Percentiles rank a stretch among this genome's conserved stretches.
phyloP scores from a whole-genome alignment of 2,329 filamentous ascomycete genomes.

The Curvularia lunata region DNA sequence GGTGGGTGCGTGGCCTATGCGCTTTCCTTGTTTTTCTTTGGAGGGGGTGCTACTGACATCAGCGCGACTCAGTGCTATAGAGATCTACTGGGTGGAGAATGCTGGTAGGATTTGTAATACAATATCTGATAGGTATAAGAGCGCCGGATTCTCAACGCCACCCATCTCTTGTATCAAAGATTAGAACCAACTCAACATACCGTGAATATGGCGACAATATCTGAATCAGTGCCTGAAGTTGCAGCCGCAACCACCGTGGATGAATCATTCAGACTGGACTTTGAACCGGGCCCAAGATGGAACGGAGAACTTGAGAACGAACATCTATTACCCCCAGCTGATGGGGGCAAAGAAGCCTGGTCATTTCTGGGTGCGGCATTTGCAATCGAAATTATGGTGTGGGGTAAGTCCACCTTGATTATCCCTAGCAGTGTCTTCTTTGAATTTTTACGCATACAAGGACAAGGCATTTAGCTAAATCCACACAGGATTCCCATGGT shows the following conservation, averaged over 20 bases:
- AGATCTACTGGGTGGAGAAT: background rate
- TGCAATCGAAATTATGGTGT: slow-evolving; percentile 59
- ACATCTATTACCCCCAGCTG: slow-evolving; percentile 52
- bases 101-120: background rate
- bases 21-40: too few species aligned
- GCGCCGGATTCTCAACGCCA: background rate
- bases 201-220: background rate
- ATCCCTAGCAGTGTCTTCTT: background rate
- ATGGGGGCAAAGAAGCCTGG: slow-evolving; percentile 60
- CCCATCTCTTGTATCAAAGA: background rate
- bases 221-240: slow-evolving; percentile 2
- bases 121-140: background rate
- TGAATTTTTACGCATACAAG: background rate
- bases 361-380: slow-evolving; percentile 58
- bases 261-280: slow-evolving; percentile 7
- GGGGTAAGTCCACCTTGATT: slow-evolving; percentile 40
- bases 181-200: background rate
- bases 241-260: slow-evolving; percentile 1
- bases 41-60: too few species aligned
- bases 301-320: slow-evolving; percentile 12
- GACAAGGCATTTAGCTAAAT: slow-evolving; percentile 5
- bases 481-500: slow-evolving; percentile 66
- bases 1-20: too few species aligned
- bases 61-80: background rate
- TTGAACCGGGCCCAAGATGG: slow-evolving; percentile 12